phyloP scores from a whole-genome alignment of 192 early-diverging fungal genomes.

The Coemansia sp. region DNA sequence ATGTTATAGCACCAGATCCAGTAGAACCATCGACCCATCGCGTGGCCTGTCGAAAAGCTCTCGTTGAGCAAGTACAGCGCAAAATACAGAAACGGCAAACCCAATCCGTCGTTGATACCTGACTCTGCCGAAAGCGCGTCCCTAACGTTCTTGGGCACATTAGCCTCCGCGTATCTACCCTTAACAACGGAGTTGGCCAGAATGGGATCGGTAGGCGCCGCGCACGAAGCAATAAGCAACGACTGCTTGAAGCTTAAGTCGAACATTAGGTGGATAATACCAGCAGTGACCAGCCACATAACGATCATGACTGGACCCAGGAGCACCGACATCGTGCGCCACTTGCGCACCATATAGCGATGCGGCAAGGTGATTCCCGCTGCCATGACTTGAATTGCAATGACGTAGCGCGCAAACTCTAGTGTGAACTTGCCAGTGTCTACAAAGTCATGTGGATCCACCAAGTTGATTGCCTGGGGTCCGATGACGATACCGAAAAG shows the following conservation, averaged over 20 bases:
- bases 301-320: conserved; percentile 80
- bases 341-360: conserved; percentile 75
- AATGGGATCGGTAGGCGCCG: conserved; percentile 94
- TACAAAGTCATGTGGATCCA: conserved; percentile 63
- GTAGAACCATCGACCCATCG: conserved; percentile 81
- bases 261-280: conserved; percentile 61
- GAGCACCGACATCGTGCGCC: conserved; percentile 72
- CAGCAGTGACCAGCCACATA: conserved; percentile 80
- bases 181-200: conserved; percentile 94
- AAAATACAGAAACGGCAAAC: conserved; percentile 78
- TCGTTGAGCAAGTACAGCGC: conserved; percentile 69
- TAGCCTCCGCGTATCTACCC: conserved; percentile 90
- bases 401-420: conserved; percentile 78
- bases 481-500: conserved; percentile 87
- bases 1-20: conserved; percentile 84
- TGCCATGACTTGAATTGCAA: conserved; percentile 83
- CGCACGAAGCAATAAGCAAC: conserved; percentile 80
- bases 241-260: conserved; percentile 55
- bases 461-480: conserved; percentile 68
- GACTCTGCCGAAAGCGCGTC: conserved; percentile 81
- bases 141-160: conserved; percentile 82
- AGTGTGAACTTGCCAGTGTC: conserved; percentile 65
- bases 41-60: conserved; percentile 57
- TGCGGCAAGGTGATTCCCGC: conserved; percentile 84
- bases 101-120: conserved; percentile 90